Evolutionary conservation across 2,329 filamentous ascomycete species (phyloP).

Genomic region (Emmonsia crescens): DNA sequence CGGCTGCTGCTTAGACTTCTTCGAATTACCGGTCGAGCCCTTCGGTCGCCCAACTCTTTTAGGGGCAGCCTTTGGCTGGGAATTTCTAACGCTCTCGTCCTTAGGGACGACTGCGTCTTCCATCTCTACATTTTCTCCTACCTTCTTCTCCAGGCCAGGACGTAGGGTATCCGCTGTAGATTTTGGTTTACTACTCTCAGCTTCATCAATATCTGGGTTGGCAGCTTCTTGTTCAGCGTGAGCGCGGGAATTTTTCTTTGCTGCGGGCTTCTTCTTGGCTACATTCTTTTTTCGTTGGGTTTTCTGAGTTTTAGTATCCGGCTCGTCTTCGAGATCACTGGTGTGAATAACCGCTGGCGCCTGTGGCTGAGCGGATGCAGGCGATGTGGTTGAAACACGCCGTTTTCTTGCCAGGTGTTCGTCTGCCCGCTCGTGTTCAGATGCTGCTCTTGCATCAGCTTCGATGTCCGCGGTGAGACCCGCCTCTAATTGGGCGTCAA

Average conservation of each 20-base stretch:
- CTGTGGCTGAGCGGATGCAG: background rate
- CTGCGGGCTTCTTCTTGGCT: conserved; percentile 10
- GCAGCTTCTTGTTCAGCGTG: background rate
- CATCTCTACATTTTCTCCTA: background rate
- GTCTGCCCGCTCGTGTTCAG: conserved; percentile 39
- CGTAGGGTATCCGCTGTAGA: too few relatives aligned
- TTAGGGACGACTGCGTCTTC: background rate
- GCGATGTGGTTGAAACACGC: background rate
- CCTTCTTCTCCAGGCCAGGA: background rate
- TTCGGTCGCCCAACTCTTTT: conserved; percentile 1
- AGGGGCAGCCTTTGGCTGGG: background rate
- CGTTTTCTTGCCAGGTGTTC: background rate
- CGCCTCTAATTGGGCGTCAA: conserved; percentile 55
- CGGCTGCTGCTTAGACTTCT: background rate
- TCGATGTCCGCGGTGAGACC: conserved; percentile 45
- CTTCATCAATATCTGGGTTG: conserved; percentile 1
- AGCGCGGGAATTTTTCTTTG: conserved; percentile 9
- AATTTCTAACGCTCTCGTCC: background rate
- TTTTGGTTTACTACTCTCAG: background rate
- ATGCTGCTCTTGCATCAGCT: conserved; percentile 30
- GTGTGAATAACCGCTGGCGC: conserved; percentile 3
- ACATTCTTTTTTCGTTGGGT: conserved; percentile 12
- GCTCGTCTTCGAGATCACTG: conserved; percentile 8
- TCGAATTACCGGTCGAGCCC: background rate
- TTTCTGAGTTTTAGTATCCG: conserved; percentile 14